Evolutionary conservation across 495 filamentous ascomycete species (phyloP), one percentile per base, ranked within the genome.

Genomic region (Achaetomiella virescens): DNA sequence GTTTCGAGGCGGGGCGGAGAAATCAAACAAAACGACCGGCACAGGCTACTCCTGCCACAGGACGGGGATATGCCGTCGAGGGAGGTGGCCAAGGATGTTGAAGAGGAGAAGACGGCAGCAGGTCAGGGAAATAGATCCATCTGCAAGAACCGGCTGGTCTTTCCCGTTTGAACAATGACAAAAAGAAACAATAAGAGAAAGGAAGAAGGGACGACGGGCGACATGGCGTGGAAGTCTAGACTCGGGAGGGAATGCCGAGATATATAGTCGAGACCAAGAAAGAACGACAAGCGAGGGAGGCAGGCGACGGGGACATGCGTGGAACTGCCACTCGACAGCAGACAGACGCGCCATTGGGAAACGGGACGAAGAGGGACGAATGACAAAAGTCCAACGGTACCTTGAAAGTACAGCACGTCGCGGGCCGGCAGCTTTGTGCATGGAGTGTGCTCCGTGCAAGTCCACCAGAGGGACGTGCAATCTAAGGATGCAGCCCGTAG

Each of bases 71-170:
- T 58, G 58, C 47, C 48, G 63, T 54, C 43, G 59, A 44, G 36
- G 57, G 33, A 15, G 49, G 31, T 40, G 33, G 51, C 47, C 31
- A 43, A 40, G 57, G 55, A 37, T 52, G 50, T 42, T 68, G 58
- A 60, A 64, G 50, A 66, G 51, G 55, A 43, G 22, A 36, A 58
- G 57, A 62, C 41, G 60, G 45, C 51, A 31, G 58, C 49, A 45
- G 21, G 31, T 61, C 57, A 75, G 71, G 65, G 66, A 72, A 74
- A 71, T 64, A 68, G 74, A 70, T 66, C 69, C 70, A 75, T 75
- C 58, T 59, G 52, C 56, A 43, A 56, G n/a, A 54, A 65, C 64
- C 62, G 62, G 69, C 65, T 67, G 69, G 68, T 51, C 66, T 66
- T 57, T 60, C 56, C 49, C 61, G 59, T 58, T 64, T n/a, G 60